phyloP scores from a whole-genome alignment of 208 protist genomes.

The Leishmania braziliensis region DNA sequence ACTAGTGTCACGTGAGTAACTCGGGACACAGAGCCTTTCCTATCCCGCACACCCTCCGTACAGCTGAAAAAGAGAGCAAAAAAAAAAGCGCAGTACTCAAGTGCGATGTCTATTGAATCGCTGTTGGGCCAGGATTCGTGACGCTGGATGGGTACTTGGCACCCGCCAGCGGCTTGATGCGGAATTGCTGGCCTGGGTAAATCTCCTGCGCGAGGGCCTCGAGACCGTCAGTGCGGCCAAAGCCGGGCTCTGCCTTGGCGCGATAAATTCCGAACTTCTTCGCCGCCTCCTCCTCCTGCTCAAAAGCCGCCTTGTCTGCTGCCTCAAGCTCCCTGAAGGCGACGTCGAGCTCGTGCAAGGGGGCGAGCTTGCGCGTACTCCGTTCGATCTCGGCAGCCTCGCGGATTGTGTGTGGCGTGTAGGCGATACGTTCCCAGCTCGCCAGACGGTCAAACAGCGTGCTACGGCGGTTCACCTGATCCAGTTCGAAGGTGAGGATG shows the following conservation, averaged over 20 bases:
- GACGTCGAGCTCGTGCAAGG: conserved; percentile 79
- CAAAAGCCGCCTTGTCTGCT: conserved; percentile 83
- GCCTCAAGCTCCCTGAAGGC: conserved; percentile 74
- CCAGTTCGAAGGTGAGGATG: conserved; percentile 88
- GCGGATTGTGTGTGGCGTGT: conserved; percentile 81
- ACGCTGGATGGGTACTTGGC: conserved; percentile 87
- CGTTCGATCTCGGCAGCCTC: conserved; percentile 78
- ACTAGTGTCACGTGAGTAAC: neutral
- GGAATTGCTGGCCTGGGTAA: conserved; percentile 93
- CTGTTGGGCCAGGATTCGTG: conserved; percentile 83
- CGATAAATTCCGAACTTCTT: conserved; percentile 88
- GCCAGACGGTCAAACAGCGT: conserved; percentile 89
- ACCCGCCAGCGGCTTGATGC: conserved; percentile 80
- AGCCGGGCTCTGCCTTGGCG: conserved; percentile 91
- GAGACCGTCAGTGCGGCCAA: conserved; percentile 87
- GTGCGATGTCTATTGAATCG: conserved; percentile 64
- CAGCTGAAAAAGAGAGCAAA: neutral
- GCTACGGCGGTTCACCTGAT: conserved; percentile 91
- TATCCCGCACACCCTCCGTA: neutral
- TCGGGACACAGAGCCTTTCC: neutral
- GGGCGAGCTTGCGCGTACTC: conserved; percentile 50
- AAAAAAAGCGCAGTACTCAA: neutral
- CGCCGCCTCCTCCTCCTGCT: conserved; percentile 85
- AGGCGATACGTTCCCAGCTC: conserved; percentile 87
- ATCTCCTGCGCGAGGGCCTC: conserved; percentile 92